A percentile compares a stretch with the other conserved stretches of the same genome.
Evolutionary conservation across 2,329 filamentous ascomycete genomes (phyloP).

Genomic region (Fusarium cicatricum): DNA sequence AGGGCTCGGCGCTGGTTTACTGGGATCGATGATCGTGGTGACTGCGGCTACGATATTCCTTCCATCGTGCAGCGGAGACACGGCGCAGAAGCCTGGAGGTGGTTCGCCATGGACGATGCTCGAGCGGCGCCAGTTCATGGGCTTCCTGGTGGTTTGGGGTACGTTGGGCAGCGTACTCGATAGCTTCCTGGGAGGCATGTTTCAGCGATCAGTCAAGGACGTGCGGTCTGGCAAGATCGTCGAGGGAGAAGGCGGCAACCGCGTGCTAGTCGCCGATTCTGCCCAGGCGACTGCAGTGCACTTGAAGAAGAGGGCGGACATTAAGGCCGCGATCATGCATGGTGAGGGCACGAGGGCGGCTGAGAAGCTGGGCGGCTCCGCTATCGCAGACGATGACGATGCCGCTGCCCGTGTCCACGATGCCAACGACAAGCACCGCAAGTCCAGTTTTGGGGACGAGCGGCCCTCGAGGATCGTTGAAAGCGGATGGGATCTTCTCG

Average conservation of each 20-base stretch:
- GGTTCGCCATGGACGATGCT: constrained; percentile 58
- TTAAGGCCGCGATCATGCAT: constrained; percentile 53
- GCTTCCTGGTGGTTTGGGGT: constrained; percentile 75
- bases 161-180: constrained; percentile 84
- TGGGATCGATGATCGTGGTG: constrained; percentile 77
- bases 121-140: constrained; percentile 58
- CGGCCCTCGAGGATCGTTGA: constrained; percentile 70
- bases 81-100: constrained; percentile 50
- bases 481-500: constrained; percentile 76
- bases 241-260: constrained; percentile 79
- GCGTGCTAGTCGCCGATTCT: constrained; percentile 58
- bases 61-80: constrained; percentile 68
- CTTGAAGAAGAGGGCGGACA: constrained; percentile 46
- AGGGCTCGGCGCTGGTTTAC: constrained; percentile 76
- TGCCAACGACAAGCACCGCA: constrained; percentile 57
- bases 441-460: constrained; percentile 61
- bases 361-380: constrained; percentile 46
- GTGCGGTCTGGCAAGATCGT: constrained; percentile 85
- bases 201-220: constrained; percentile 89
- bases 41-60: constrained; percentile 71
- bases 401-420: constrained; percentile 57
- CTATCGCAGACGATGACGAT: constrained; percentile 48
- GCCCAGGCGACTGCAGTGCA: constrained; percentile 37
- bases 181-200: constrained; percentile 82
- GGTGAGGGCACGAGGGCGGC: constrained; percentile 56